Conservation (phyloP, 2,329 filamentous ascomycete genomes). For the Penicillium sp. region DNA sequence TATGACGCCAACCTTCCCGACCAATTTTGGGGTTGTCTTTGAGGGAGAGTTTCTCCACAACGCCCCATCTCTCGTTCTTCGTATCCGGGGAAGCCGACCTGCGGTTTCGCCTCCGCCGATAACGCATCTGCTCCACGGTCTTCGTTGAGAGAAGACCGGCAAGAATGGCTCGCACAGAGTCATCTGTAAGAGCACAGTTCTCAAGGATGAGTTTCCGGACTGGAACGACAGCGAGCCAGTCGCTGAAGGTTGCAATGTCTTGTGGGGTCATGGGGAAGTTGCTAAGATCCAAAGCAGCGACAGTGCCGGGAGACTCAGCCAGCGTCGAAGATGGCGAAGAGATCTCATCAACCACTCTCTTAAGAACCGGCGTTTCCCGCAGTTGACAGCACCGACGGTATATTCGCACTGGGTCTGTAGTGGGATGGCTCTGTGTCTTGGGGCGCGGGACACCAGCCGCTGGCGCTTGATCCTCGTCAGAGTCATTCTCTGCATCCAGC, state of each 20-base stretch:
- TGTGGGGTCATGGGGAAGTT: conserved; percentile 77
- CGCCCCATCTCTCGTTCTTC: conserved; percentile 49
- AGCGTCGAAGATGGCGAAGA: conserved; percentile 63
- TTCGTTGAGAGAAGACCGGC: conserved; percentile 79
- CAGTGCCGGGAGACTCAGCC: conserved; percentile 62
- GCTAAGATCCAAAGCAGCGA: conserved; percentile 76
- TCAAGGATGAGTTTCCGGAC: conserved; percentile 81
- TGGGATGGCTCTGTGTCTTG: conserved; percentile 63
- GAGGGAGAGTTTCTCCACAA: conserved; percentile 78
- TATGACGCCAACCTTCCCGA: conserved; percentile 81
- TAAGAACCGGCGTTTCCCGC: conserved; percentile 84
- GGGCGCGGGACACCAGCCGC: conserved; percentile 36
- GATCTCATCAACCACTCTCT: conserved; percentile 86
- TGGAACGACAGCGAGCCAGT: conserved; percentile 90
- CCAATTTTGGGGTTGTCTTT: conserved; percentile 86
- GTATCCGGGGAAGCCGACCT: conserved; percentile 31
- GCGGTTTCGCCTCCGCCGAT: conserved; percentile 42
- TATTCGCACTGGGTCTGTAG: conserved; percentile 84
- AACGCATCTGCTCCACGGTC: conserved; percentile 54
- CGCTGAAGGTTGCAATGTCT: conserved; percentile 81
- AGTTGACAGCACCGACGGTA: conserved; percentile 93
- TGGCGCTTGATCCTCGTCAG: conserved; percentile 47
- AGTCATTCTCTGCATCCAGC: conserved; percentile 63
- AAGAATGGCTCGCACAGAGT: conserved; percentile 78
- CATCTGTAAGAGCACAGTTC: conserved; percentile 79